Evolutionary conservation across 352 stramenopile species (phyloP), one percentile per base, ranked within the genome.

Genomic region (Globisporangium camurandrum): DNA sequence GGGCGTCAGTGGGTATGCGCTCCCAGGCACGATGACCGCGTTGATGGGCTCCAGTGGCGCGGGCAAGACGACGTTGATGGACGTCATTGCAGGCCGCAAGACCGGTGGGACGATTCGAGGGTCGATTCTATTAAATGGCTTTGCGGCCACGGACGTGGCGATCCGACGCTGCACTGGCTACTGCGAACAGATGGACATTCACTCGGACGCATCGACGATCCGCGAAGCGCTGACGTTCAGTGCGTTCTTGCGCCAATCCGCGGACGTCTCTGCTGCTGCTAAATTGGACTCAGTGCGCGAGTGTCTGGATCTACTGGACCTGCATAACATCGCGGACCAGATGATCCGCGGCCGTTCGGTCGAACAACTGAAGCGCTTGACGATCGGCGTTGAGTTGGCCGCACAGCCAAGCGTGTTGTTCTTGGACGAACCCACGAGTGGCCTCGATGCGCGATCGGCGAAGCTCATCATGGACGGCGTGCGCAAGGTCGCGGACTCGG

Each of bases 351-450:
- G 69, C 22, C 19, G 63, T 12, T 93, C 75, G 8, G 84, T 96
- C n/a, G 92, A 97, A 51, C 84, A 97, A 57, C 86, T 90, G 62
- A 98, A 98, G 65, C 71, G 89, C 22, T 64, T 97, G n/a, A 93
- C 88, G 10, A 97, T 98, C 48, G 93, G 75, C n/a, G 76, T 95
- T 8, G 88, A 98, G 61, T 69, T 98, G 26, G 91, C 96, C 7
- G 64, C 84, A 4, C 97, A 97, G 58, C 93, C 93, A 24, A 91
- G 89, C 51, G 73, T 98, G 20, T 49, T 98, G 51, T 96, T 98
- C 59, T 54, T 98, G 24, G 92, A 97, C 45, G 95, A 97, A 49
- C 89, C 93, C 0, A 98, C 89, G 0, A 88, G 66, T 56, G 85
- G 87, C 10, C 59, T 98, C 19, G 90, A 97, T 54, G 71, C 81